Percentiles rank a stretch among this genome's conserved stretches.
phyloP scores from a whole-genome alignment of 768 basidiomycete species.

The Chalciporus piperatus region DNA sequence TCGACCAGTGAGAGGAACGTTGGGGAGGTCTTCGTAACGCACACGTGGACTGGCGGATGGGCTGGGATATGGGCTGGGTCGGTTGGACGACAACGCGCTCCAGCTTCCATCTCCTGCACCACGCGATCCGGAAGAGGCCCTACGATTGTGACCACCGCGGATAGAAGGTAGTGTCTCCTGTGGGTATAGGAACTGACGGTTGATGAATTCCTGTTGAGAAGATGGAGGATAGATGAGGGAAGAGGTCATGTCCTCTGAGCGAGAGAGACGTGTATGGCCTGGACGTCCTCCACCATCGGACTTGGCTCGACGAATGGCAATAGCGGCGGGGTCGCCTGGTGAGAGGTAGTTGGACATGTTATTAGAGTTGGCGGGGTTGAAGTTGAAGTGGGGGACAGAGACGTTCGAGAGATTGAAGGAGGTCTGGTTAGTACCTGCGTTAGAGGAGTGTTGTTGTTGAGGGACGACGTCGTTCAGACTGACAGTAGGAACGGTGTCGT shows the following conservation, averaged over 20 bases:
- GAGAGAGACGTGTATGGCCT: conserved; percentile 50
- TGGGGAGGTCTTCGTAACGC: conserved; percentile 49
- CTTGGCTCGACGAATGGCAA: conserved; percentile 46
- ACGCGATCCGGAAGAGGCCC: conserved; percentile 40
- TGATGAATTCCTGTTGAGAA: conserved; percentile 43
- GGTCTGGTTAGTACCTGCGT: conserved; percentile 21
- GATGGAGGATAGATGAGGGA: conserved; percentile 32
- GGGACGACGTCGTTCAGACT: conserved; percentile 30
- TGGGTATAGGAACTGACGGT: conserved; percentile 43
- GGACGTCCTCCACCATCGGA: conserved; percentile 44
- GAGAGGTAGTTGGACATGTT: conserved; percentile 41
- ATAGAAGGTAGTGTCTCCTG: conserved; percentile 35
- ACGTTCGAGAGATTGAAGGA: conserved; percentile 28
- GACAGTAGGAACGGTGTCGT: conserved; percentile 33
- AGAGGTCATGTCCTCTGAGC: conserved; percentile 59
- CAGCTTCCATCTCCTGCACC: conserved; percentile 29
- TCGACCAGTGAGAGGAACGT: conserved; percentile 24
- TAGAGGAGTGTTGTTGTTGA: conserved; percentile 28
- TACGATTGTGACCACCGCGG: conserved; percentile 41
- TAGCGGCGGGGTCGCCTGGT: conserved; percentile 25
- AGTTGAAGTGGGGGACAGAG: conserved; percentile 33
- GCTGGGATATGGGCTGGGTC: conserved; percentile 64
- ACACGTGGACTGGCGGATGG: conserved; percentile 64
- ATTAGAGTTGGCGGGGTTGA: conserved; percentile 34
- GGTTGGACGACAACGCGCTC: conserved; percentile 36